phyloP scores from a whole-genome alignment of 805 yeast species.

The Candida ficus region DNA sequence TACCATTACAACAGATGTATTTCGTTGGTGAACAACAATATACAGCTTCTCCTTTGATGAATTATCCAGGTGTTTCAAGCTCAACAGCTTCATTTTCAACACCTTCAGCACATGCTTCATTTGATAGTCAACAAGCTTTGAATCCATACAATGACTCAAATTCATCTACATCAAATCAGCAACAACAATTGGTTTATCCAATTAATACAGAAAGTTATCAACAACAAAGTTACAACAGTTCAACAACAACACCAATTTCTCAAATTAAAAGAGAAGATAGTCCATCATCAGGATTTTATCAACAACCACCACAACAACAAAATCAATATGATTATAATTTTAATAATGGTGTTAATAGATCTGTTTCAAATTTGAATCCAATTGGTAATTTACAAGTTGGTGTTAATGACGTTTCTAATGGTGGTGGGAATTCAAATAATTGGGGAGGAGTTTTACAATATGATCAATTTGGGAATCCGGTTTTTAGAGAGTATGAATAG shows the following conservation, averaged over 20 bases:
- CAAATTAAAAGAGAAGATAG: slow-evolving; percentile 2
- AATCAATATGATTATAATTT: slow-evolving; percentile 1
- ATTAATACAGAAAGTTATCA: neutral
- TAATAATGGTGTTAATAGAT: neutral
- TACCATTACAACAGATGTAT: neutral
- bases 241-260: neutral
- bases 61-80: slow-evolving; percentile 3
- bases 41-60: neutral
- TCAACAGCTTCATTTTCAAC: neutral
- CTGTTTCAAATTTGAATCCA: neutral
- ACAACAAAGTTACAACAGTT: neutral
- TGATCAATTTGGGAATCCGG: slow-evolving; percentile 8
- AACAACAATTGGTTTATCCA: neutral
- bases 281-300: slow-evolving; percentile 1
- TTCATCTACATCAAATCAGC: neutral
- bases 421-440: neutral
- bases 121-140: too few species aligned
- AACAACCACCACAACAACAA: neutral
- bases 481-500: slow-evolving; percentile 6
- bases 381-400: neutral
- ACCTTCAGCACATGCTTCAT: too few species aligned
- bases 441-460: slow-evolving; percentile 7
- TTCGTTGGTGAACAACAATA: neutral
- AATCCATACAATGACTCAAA: too few species aligned
- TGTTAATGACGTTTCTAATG: neutral